Base-by-base conservation (phyloP, 2,329 filamentous ascomycete species). In the Chrysosporium queenslandicum region DNA sequence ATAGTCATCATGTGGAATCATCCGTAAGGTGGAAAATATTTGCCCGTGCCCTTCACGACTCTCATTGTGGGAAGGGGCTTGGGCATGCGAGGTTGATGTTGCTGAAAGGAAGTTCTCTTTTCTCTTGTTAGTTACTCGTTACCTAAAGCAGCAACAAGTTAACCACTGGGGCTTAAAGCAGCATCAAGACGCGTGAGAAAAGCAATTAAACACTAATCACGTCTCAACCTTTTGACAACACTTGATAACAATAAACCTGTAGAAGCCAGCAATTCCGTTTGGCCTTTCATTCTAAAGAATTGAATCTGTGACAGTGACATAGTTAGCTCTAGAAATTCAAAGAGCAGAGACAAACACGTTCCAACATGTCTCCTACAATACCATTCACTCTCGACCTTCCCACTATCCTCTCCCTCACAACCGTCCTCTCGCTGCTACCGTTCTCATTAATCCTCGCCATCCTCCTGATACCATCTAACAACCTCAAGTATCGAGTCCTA, bases 401-500 rank as follows among this genome's bases (percentile, higher is more conserved):
- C 1, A 82, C 79, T 4, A 59, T 77, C 39, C 66, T 78, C 55
- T 81, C 77, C 52, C 72, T 82, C 54, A 67, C 74, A 41, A 72
- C 76, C 40, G 74, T 77, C 21, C 69, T 81, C 45, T 71, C 71
- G 2, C 72, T 82, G 43, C 75, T 82, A 60, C 70, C 71, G 21
- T 65, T 72, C 50, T 78, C 79, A 45, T 78, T 77, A 63, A 25
- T 70, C 27, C 67, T 73, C 49, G 77, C 77, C 39, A 61, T 69
- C 16, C 61, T 63, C 39, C 64, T 77, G 8, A 74, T 85, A 23
- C 79, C 83, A 3, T 64, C 70, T 16, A 63, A 73, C 1, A 74
- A 81, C 9, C 70, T 78, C 1, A 65, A 71, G 34, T 78, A 81
- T 52, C 87, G 89, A 56, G 73, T 86, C 65, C 82, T 96, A 58